Conservation (phyloP, 2,329 filamentous ascomycete genomes). For the Ophiostoma sp. region DNA sequence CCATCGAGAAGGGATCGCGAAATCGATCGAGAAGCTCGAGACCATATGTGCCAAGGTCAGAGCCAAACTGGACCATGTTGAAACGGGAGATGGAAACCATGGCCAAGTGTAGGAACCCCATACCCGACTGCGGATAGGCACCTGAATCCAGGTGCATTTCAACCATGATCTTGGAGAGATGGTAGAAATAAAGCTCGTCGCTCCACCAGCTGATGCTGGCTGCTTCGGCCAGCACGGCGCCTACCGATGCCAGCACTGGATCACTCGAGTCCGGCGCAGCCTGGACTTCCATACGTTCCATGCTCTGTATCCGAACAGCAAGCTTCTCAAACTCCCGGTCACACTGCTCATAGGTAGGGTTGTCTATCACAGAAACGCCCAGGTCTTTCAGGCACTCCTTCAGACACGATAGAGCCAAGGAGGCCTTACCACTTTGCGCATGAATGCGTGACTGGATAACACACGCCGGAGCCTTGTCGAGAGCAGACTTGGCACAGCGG, state of each 20-base stretch:
- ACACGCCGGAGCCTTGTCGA: slow-evolving; percentile 79
- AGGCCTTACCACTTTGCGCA: slow-evolving; percentile 66
- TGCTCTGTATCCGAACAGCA: slow-evolving; percentile 53
- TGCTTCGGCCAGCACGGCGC: slow-evolving; percentile 65
- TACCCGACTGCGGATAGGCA: slow-evolving; percentile 62
- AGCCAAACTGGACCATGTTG: slow-evolving; percentile 62
- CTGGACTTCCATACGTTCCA: slow-evolving; percentile 46
- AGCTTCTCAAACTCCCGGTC: slow-evolving; percentile 66
- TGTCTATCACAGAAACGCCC: slow-evolving; percentile 58
- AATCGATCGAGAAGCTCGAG: slow-evolving; percentile 60
- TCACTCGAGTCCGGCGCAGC: slow-evolving; percentile 43
- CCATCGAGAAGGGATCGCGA: slow-evolving; percentile 59
- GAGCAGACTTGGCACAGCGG: slow-evolving; percentile 59
- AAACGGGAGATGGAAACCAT: slow-evolving; percentile 64
- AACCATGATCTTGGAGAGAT: slow-evolving; percentile 61
- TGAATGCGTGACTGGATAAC: slow-evolving; percentile 76
- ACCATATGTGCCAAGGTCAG: slow-evolving; percentile 58
- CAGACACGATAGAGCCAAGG: slow-evolving; percentile 62
- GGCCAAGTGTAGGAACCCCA: slow-evolving; percentile 62
- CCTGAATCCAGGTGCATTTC: slow-evolving; percentile 59
- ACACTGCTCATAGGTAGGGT: slow-evolving; percentile 68
- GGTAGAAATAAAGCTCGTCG: slow-evolving; percentile 65
- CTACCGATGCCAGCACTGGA: slow-evolving; percentile 55
- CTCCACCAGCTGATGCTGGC: slow-evolving; percentile 69
- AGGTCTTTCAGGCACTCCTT: slow-evolving; percentile 66